phyloP scores from a whole-genome alignment of 257 asterid genomes.

The Echium plantagineum region DNA sequence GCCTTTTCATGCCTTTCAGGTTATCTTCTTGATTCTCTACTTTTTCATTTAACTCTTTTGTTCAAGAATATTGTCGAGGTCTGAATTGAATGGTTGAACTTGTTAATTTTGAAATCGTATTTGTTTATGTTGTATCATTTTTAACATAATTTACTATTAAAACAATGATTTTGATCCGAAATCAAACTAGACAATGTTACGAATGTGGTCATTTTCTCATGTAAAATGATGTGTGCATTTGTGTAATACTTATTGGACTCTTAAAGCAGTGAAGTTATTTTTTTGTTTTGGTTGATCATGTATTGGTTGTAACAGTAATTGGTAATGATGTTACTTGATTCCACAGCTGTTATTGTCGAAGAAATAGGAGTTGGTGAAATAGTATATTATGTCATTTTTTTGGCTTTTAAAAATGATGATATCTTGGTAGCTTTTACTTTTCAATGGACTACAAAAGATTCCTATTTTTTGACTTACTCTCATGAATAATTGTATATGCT shows the following conservation, averaged over 20 bases:
- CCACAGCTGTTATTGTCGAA: not conserved
- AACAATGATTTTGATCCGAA: no score
- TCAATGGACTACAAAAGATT: not conserved
- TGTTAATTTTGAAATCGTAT: no score
- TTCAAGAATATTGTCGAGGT: no score
- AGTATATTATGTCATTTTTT: not conserved
- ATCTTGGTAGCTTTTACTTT: not conserved
- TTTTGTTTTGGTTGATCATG: not conserved
- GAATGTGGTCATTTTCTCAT: not conserved
- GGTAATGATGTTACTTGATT: no score
- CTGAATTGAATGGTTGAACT: no score
- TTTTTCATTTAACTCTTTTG: not conserved
- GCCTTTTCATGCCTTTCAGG: conserved; percentile 99
- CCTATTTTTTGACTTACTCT: not conserved
- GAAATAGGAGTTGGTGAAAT: no score
- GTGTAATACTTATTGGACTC: not conserved
- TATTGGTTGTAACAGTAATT: no score
- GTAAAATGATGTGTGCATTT: not conserved
- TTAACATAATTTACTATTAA: no score
- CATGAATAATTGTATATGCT: no score
- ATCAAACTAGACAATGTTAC: not conserved
- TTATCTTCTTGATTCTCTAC: conserved; percentile 11
- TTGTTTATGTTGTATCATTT: no score
- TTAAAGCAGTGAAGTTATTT: no score
- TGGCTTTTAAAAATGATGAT: not conserved